A percentile compares a stretch with the other conserved stretches of the same genome.
Conservation (phyloP, 2,329 filamentous ascomycete genomes). For the Cladosporium sp. region DNA sequence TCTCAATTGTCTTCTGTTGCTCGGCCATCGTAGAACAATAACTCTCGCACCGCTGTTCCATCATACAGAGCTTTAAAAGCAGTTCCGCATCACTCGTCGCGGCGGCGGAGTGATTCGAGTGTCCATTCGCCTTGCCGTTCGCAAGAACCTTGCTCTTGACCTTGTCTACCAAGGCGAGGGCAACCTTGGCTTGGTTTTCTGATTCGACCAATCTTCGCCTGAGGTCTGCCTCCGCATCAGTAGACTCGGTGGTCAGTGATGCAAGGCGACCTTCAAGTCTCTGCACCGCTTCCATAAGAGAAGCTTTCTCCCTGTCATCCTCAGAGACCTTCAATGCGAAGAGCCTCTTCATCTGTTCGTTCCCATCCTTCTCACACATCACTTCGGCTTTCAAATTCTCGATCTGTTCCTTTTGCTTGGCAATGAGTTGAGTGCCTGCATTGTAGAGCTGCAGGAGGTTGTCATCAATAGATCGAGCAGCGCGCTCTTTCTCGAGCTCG, state of each 20-base stretch:
- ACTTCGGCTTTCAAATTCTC: not conserved
- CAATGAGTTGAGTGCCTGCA: not conserved
- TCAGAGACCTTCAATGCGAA: not conserved
- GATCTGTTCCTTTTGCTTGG: not conserved
- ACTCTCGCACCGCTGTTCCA: not conserved
- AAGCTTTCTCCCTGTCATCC: not conserved
- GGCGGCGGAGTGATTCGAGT: not conserved
- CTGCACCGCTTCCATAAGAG: not conserved
- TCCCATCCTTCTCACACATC: not conserved
- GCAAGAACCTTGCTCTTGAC: not conserved
- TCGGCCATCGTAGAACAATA: not conserved
- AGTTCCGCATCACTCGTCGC: not conserved
- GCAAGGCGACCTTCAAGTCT: not conserved
- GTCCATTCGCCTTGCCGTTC: not conserved
- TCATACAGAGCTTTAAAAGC: not conserved
- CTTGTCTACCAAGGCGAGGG: not conserved
- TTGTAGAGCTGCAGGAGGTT: not conserved
- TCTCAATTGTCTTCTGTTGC: not conserved
- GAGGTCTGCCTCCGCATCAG: not conserved
- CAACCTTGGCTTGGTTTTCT: not conserved
- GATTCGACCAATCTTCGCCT: not conserved
- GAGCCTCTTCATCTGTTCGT: not conserved
- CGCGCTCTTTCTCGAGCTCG: not conserved
- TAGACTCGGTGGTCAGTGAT: not conserved
- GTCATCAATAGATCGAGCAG: not conserved